phyloP scores from a whole-genome alignment of 352 stramenopile genomes.

The Paralagenidium karlingii region DNA sequence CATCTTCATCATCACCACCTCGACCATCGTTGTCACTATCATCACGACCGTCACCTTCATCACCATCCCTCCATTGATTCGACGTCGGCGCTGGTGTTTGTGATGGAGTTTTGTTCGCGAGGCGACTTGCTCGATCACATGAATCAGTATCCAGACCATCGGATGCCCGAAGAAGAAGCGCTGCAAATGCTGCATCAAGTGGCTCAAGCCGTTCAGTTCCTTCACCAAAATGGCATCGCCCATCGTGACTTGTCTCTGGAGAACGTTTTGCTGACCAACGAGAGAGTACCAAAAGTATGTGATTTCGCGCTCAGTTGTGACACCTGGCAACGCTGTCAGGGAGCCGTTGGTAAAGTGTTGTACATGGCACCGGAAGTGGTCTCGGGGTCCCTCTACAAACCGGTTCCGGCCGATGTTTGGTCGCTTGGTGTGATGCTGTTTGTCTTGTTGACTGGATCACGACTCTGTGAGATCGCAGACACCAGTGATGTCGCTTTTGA shows the following conservation, averaged over 20 bases:
- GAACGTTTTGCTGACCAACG: constrained; percentile 5
- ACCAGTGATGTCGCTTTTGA: too few species aligned
- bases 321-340: constrained; percentile 2
- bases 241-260: constrained; percentile 6
- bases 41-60: too few species aligned
- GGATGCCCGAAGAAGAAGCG: background rate
- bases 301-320: constrained; percentile 4
- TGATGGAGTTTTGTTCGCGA: constrained; percentile 35
- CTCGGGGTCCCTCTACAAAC: constrained; percentile 18
- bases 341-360: constrained; percentile 46
- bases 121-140: constrained; percentile 26
- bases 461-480: too few species aligned
- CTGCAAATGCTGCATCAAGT: constrained; percentile 5
- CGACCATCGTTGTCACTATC: too few species aligned
- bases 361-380: constrained; percentile 61
- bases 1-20: too few species aligned
- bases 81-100: too few species aligned
- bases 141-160: constrained; percentile 16
- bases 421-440: constrained; percentile 54
- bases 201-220: constrained; percentile 2
- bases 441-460: constrained; percentile 45
- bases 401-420: constrained; percentile 43
- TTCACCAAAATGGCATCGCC: constrained; percentile 4
- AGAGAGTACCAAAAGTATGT: constrained; percentile 3
- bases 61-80: too few species aligned